Evolutionary conservation across 2,329 filamentous ascomycete genomes (phyloP).

Genomic region (Neophaeococcomyces mojaviensis): DNA sequence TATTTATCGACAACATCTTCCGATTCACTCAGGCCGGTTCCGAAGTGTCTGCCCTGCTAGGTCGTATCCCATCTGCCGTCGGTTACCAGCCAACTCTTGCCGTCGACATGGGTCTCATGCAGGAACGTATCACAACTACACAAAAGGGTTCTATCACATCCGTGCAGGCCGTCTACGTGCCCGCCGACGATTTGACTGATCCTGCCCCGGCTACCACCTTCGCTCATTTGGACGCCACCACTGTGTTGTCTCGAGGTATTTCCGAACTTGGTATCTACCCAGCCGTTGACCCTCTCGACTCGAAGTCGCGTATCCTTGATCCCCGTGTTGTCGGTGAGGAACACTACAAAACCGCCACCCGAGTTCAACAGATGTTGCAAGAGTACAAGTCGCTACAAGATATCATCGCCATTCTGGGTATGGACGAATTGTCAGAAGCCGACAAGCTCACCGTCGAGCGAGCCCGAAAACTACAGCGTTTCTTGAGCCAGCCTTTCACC

Average conservation of each 20-base stretch:
- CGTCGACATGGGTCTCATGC: conserved; percentile 98
- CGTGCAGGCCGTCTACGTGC: conserved; percentile 99
- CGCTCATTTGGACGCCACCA: conserved; percentile 99
- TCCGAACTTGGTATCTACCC: conserved; percentile 99
- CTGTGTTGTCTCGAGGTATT: conserved; percentile 99
- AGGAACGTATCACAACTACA: conserved; percentile 99
- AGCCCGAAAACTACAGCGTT: conserved; percentile 99
- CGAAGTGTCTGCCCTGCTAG: conserved; percentile 97
- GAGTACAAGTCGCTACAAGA: conserved; percentile 99
- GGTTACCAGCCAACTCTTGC: conserved; percentile 99
- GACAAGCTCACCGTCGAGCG: conserved; percentile 99
- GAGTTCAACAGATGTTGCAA: conserved; percentile 98
- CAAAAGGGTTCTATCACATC: conserved; percentile 99
- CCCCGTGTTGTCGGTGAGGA: conserved; percentile 97
- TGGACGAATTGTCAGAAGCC: conserved; percentile 98
- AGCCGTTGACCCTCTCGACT: conserved; percentile 98
- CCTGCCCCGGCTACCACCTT: conserved; percentile 98
- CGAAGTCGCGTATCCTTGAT: conserved; percentile 98
- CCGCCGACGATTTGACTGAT: conserved; percentile 99
- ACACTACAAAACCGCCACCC: conserved; percentile 90
- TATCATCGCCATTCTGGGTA: conserved; percentile 99
- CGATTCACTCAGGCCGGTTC: conserved; percentile 99
- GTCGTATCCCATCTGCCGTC: conserved; percentile 99
- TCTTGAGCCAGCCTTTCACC: conserved; percentile 98
- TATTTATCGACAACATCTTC: conserved; percentile 99